Percentiles rank a stretch among this genome's conserved stretches.
phyloP scores from a whole-genome alignment of 2,329 filamentous ascomycete species.

The Trichophyton schoenleinii region DNA sequence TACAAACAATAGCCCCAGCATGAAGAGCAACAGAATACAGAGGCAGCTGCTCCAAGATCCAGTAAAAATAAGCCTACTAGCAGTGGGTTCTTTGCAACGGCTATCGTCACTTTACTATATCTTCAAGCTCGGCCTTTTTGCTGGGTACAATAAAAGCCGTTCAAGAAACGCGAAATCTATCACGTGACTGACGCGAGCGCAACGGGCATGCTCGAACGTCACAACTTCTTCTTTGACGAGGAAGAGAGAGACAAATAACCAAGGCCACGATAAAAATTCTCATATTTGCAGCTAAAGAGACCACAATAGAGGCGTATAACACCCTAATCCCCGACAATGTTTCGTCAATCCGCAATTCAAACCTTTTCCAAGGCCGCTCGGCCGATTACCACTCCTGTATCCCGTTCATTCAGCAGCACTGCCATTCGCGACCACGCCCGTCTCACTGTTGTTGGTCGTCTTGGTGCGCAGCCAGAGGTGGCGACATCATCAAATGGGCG shows the following conservation, averaged over 20 bases:
- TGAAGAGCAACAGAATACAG: not conserved
- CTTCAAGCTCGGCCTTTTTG: too few relatives aligned
- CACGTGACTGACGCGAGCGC: not conserved
- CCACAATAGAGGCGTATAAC: not conserved
- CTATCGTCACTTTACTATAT: too few relatives aligned
- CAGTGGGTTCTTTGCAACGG: too few relatives aligned
- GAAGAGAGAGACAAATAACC: not conserved
- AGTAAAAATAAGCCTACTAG: too few relatives aligned
- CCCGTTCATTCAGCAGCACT: slow-evolving; percentile 65
- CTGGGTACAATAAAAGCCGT: too few relatives aligned
- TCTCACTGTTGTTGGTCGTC: slow-evolving; percentile 76
- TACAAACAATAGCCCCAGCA: not conserved
- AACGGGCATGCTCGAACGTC: not conserved
- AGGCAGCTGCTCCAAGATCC: too few relatives aligned
- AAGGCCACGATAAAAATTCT: not conserved
- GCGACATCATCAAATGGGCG: slow-evolving; percentile 55
- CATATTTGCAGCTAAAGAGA: not conserved
- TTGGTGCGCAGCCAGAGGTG: slow-evolving; percentile 68
- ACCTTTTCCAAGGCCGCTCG: not conserved
- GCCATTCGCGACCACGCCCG: slow-evolving; percentile 53
- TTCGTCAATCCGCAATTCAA: not conserved
- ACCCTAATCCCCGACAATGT: not conserved
- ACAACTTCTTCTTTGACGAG: not conserved
- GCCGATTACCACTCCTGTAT: slow-evolving; percentile 16
- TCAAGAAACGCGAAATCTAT: not conserved